phyloP scores from a whole-genome alignment of 768 basidiomycete species.

The Chalciporus chontae region DNA sequence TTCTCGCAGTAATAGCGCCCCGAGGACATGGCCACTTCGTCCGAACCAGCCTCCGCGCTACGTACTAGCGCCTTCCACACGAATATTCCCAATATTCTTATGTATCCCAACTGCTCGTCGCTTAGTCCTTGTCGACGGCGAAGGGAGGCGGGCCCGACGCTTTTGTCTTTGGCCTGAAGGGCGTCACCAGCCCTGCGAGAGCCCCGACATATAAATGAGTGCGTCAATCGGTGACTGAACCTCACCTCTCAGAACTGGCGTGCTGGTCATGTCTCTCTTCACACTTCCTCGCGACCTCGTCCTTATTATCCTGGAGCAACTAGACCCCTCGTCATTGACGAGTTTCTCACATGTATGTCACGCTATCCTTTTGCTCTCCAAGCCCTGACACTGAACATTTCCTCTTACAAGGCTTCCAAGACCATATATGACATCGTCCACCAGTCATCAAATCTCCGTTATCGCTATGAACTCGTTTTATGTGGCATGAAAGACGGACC shows the following conservation, averaged over 20 bases:
- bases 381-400: conserved; percentile 1
- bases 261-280: conserved; percentile 36
- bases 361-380: not conserved
- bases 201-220: conserved; percentile 31
- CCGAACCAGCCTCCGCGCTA: conserved; percentile 19
- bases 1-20: conserved; percentile 20
- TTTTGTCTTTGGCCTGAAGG: conserved; percentile 30
- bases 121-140: conserved; percentile 31
- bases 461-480: conserved; percentile 29
- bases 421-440: conserved; percentile 19
- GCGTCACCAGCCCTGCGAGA: conserved; percentile 20
- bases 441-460: conserved; percentile 28
- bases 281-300: conserved; percentile 29
- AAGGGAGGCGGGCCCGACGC: conserved; percentile 30
- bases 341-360: conserved; percentile 29
- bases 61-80: conserved; percentile 26
- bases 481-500: conserved; percentile 30
- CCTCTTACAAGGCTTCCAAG: conserved; percentile 22
- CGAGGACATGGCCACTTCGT: conserved; percentile 19
- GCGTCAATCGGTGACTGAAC: conserved; percentile 1
- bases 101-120: conserved; percentile 22
- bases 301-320: conserved; percentile 31
- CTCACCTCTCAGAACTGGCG: conserved; percentile 25
- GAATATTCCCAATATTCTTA: conserved; percentile 25
- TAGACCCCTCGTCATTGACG: conserved; percentile 32